Base-by-base conservation (phyloP, 75 land plant genomes). In the Cupressus sempervirens region DNA sequence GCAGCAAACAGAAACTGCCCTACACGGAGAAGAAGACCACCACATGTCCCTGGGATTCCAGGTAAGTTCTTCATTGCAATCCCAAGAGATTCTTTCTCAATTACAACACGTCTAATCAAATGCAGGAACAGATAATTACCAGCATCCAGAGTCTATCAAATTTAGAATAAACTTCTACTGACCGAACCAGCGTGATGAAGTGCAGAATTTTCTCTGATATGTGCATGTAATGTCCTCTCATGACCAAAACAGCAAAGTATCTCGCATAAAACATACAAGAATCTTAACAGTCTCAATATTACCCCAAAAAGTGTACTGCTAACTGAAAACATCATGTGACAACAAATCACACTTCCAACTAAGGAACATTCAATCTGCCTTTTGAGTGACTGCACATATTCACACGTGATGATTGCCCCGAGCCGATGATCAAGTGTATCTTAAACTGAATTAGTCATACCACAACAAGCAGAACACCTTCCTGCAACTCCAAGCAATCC, bases 1-100 rank as follows among this genome's bases (percentile, higher is more conserved):
- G 90, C 93, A 26, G 94, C 96, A 85, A 93, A 96, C 7, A 85
- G n/a, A 86, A 91, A 91, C 56, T 96, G 98, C 84, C 90, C 93
- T 34, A 90, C 41, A 20, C 98, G 91, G 84, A 96, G 81, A 14
- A 85, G 26, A 12, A 96, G 75, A 12, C 98, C 95, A 45, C 93
- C 90, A 40, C 73, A 75, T 23, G 95, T 89, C 38, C 98, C 98
- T 0, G 98, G 96, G 15, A 89, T 90, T 84, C 98, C 98, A 13
- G 89, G 82, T 73, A 96, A 40, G 52, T 90, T 87, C 91, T 94
- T 96, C 96, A 94, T 90, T 43, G 29, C 29, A 41, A 40, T 45
- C 26, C 81, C 30, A 10, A 70, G 35, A 70, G 35, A 70, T 70
- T 32, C 74, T 32, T 70, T 70, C 26, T 2, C 36, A 70, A 70